Evolutionary conservation across 768 basidiomycete species (phyloP).

Genomic region (Naganishia vishniacii): DNA sequence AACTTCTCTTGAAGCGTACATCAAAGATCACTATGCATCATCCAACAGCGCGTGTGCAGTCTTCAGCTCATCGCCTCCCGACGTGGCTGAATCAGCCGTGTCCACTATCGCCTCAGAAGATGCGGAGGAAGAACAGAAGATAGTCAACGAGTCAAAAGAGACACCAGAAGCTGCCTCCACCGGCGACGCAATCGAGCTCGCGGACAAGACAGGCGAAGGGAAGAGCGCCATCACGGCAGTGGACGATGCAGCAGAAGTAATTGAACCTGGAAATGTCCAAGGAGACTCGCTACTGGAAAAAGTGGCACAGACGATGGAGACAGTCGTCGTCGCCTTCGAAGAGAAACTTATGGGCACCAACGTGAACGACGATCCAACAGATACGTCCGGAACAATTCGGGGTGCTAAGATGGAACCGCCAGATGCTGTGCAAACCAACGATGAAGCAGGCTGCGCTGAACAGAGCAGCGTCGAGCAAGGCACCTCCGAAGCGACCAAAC

Average conservation of each 20-base stretch:
- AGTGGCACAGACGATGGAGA: background rate
- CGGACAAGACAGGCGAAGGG: background rate
- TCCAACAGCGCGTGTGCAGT: conserved; percentile 62
- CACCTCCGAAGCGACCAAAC: too few species aligned
- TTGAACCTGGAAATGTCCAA: background rate
- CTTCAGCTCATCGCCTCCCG: conserved; percentile 47
- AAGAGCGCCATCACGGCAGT: background rate
- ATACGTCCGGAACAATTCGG: background rate
- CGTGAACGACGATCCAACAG: background rate
- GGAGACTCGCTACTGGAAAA: conserved; percentile 1
- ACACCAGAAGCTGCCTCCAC: background rate
- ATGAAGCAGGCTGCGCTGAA: too few species aligned
- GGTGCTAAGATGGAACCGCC: background rate
- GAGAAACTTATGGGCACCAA: background rate
- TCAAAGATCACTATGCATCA: conserved; percentile 73
- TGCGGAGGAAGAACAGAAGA: conserved; percentile 9
- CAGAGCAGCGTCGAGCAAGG: too few species aligned
- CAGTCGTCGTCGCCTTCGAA: background rate
- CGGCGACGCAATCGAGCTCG: background rate
- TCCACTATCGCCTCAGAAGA: conserved; percentile 17
- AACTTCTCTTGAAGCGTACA: conserved; percentile 61
- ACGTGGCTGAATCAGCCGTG: conserved; percentile 2
- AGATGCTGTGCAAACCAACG: too few species aligned
- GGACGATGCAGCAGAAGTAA: background rate
- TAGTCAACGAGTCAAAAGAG: background rate